phyloP scores from a whole-genome alignment of 208 protist genomes.

The Angomonas ambiguus region DNA sequence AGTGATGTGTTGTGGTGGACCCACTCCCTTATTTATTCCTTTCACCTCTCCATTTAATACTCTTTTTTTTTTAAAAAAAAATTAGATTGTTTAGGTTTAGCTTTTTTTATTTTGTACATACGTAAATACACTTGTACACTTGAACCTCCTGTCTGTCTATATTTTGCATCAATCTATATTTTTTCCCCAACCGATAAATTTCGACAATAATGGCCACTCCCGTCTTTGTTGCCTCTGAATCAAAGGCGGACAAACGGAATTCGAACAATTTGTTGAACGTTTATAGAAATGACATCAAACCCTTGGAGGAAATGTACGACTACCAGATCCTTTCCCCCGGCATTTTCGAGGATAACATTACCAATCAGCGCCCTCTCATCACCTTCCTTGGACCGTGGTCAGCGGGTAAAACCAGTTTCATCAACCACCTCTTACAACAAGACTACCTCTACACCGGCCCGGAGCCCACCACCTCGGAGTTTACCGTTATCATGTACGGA shows the following conservation, averaged over 20 bases:
- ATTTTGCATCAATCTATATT: slow-evolving; percentile 14
- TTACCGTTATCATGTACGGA: slow-evolving; percentile 72
- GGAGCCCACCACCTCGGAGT: slow-evolving; percentile 74
- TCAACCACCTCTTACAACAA: slow-evolving; percentile 73
- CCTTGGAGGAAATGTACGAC: slow-evolving; percentile 67
- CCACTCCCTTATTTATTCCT: neutral
- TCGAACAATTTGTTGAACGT: slow-evolving; percentile 40
- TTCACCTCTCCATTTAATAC: slow-evolving; percentile 11
- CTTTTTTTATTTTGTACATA: slow-evolving; percentile 13
- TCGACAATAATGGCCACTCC: neutral
- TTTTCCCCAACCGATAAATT: neutral
- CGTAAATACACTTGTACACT: no score
- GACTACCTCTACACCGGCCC: slow-evolving; percentile 72
- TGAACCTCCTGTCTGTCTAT: slow-evolving; percentile 9
- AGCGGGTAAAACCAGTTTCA: slow-evolving; percentile 74
- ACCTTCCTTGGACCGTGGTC: slow-evolving; percentile 79
- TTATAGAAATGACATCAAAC: slow-evolving; percentile 53
- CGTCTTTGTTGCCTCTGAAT: neutral
- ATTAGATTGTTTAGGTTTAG: neutral
- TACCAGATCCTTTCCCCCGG: slow-evolving; percentile 51
- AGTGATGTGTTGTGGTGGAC: neutral
- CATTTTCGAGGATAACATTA: slow-evolving; percentile 65
- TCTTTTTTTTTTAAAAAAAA: slow-evolving; percentile 5
- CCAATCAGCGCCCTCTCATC: slow-evolving; percentile 57
- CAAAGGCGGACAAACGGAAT: slow-evolving; percentile 28